phyloP scores from a whole-genome alignment of 2,329 filamentous ascomycete species.

The Rhexocercosporidium sp. region DNA sequence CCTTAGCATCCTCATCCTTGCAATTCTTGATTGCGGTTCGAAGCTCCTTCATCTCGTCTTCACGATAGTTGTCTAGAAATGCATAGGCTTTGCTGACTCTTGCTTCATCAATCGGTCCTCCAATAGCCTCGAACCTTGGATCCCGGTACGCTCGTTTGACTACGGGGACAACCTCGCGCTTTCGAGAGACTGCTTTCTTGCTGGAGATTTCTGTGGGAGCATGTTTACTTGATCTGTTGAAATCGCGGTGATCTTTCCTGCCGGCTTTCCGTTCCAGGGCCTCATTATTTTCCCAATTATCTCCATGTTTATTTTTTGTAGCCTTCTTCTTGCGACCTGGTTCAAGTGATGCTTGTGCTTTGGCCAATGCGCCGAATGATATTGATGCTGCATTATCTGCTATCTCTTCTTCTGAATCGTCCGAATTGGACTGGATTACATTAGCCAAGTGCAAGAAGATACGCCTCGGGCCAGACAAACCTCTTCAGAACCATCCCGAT shows the following conservation, averaged over 20 bases:
- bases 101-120: slow-evolving; percentile 60
- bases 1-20: slow-evolving; percentile 70
- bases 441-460: background rate
- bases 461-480: slow-evolving; percentile 5
- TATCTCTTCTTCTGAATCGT: slow-evolving; percentile 31
- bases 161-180: slow-evolving; percentile 70
- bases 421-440: slow-evolving; percentile 21
- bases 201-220: slow-evolving; percentile 84
- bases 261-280: slow-evolving; percentile 48
- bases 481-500: slow-evolving; percentile 36
- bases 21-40: slow-evolving; percentile 68
- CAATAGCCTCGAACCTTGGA: slow-evolving; percentile 81
- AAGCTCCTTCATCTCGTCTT: slow-evolving; percentile 80
- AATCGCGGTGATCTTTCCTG: slow-evolving; percentile 47
- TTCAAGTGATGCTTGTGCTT: slow-evolving; percentile 75
- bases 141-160: slow-evolving; percentile 72
- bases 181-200: slow-evolving; percentile 82
- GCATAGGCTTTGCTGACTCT: slow-evolving; percentile 76
- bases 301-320: slow-evolving; percentile 44
- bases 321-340: slow-evolving; percentile 39
- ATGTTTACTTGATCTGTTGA: slow-evolving; percentile 76
- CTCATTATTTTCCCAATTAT: slow-evolving; percentile 46
- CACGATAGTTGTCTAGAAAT: slow-evolving; percentile 87
- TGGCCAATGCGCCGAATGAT: slow-evolving; percentile 88
- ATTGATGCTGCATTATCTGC: slow-evolving; percentile 57